Conservation (phyloP, 306 rosid genomes). For the Clitoria ternatea region DNA sequence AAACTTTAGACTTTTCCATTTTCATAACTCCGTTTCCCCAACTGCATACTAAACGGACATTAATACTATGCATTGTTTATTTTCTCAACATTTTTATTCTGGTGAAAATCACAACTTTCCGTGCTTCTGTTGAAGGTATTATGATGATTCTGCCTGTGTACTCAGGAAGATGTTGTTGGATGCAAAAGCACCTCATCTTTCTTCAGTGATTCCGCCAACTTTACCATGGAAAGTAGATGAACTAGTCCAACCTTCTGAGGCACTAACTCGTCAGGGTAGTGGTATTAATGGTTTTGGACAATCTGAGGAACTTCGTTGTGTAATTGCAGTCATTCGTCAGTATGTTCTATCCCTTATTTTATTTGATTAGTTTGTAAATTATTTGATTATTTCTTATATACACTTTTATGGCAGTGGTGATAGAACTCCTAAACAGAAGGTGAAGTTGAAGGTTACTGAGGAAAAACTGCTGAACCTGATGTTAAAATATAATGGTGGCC, state of each 20-base stretch:
- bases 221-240: slow-evolving; percentile 92
- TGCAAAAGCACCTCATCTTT: slow-evolving; percentile 97
- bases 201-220: slow-evolving; percentile 84
- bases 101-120: slow-evolving; percentile 18
- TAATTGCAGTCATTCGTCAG: slow-evolving; percentile 92
- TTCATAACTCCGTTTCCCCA: too few relatives aligned
- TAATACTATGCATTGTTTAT: background rate
- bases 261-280: slow-evolving; percentile 95
- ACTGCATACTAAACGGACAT: too few relatives aligned
- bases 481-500: slow-evolving; percentile 93
- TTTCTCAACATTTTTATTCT: background rate
- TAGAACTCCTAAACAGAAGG: slow-evolving; percentile 99
- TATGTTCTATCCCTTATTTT: slow-evolving; percentile 44
- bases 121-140: slow-evolving; percentile 57
- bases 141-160: slow-evolving; percentile 96
- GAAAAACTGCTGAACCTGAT: slow-evolving; percentile 84
- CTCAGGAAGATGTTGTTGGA: slow-evolving; percentile 91
- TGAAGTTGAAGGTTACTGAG: slow-evolving; percentile 91
- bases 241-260: slow-evolving; percentile 61
- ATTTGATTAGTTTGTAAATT: slow-evolving; percentile 7
- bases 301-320: slow-evolving; percentile 92
- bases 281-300: slow-evolving; percentile 91
- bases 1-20: too few relatives aligned
- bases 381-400: slow-evolving; percentile 22
- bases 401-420: slow-evolving; percentile 73